phyloP scores from a whole-genome alignment of 805 yeast species.

The Wickerhamomyces bovis region DNA sequence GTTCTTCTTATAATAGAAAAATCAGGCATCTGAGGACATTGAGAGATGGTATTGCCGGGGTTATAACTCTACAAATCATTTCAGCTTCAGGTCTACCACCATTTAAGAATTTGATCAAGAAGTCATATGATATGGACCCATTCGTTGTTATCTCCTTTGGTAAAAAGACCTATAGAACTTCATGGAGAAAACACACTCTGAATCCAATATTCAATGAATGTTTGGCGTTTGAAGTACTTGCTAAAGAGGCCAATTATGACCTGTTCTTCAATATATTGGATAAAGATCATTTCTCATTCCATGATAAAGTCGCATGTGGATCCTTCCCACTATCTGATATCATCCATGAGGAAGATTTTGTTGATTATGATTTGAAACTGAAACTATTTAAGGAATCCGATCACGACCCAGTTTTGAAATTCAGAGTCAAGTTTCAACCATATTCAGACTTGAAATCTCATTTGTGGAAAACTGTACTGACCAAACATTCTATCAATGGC shows the following conservation, averaged over 20 bases:
- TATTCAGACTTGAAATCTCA: slow-evolving; percentile 58
- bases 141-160: slow-evolving; percentile 91
- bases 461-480: slow-evolving; percentile 62
- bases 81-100: slow-evolving; percentile 79
- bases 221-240: slow-evolving; percentile 68
- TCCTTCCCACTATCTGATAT: slow-evolving; percentile 51
- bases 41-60: slow-evolving; percentile 38
- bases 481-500: slow-evolving; percentile 36
- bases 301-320: slow-evolving; percentile 74
- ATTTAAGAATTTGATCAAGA: slow-evolving; percentile 51
- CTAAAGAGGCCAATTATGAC: slow-evolving; percentile 58
- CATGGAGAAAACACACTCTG: slow-evolving; percentile 75
- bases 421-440: slow-evolving; percentile 61
- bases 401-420: slow-evolving; percentile 47
- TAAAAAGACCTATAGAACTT: slow-evolving; percentile 77
- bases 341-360: slow-evolving; percentile 20
- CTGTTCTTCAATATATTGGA: slow-evolving; percentile 73
- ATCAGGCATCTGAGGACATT: not conserved
- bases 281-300: slow-evolving; percentile 74
- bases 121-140: slow-evolving; percentile 94
- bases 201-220: slow-evolving; percentile 80
- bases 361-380: slow-evolving; percentile 31
- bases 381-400: slow-evolving; percentile 20
- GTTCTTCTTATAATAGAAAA: not conserved
- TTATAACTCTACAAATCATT: slow-evolving; percentile 68